Evolutionary conservation across 108 stramenopile genomes (phyloP), one percentile per base, ranked within the genome.

Genomic region (Mayamaea pseudoterrestris): DNA sequence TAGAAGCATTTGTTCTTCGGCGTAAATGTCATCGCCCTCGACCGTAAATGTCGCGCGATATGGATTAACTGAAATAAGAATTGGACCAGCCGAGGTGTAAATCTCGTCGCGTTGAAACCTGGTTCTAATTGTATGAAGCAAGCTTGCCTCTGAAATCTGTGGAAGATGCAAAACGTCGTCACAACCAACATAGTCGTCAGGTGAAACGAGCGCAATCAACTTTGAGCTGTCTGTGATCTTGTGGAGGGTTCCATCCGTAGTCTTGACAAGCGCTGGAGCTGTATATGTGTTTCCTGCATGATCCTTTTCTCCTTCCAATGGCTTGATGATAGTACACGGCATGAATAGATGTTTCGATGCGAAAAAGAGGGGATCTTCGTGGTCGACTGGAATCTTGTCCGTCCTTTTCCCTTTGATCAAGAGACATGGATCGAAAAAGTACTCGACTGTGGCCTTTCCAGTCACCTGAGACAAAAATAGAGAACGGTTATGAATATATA

Each of bases 11-110:
- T 57, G 46, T 36, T 74, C 53, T 21, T 80, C 78, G 5, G 79
- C 80, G 29, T 86, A 90, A 16, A 90, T 39, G 30, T 74, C 76
- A 52, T 73, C 63, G 22, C 71, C 71, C 27, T 67, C 57, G 12
- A 43, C 21, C 14, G 51, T 24, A 1, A 26, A 52, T 51, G 93
- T 58, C 34, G 61, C 41, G 56, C 86, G 88, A 75, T 94, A 98
- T 1, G 98, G 98, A 64, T 98, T 98, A 40, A 97, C 68, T 7
- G 83, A 80, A 44, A 98, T 84, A 7, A 98, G 71, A 29, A 98
- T 93, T 13, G 91, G 88, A 21, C 98, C 95, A 4, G 96, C 91
- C 31, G 57, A 59, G 5, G 98, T 97, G 67, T 98, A 98, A 54
- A 98, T 95, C 44, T 84, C 76, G 53, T 93, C 80, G 12, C 81